Evolutionary conservation across 352 stramenopile species (phyloP).

Genomic region (Phytophthora chlamydospora): DNA sequence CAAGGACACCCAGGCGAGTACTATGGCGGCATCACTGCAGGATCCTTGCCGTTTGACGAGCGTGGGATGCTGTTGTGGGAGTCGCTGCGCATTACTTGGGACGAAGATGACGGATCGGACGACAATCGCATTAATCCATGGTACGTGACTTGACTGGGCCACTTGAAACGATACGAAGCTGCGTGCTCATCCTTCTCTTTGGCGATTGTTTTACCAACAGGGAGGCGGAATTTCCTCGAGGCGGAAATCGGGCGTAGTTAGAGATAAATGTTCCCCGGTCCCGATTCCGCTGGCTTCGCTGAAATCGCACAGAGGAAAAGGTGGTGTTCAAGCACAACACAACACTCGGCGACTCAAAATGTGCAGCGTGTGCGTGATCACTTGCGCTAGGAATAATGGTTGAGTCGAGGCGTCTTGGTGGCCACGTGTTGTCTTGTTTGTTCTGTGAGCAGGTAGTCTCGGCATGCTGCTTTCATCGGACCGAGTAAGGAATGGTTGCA

Average conservation of each 20-base stretch:
- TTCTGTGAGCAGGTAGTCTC: no score
- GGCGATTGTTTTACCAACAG: constrained; percentile 34
- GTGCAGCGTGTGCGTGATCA: no score
- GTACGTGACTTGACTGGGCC: constrained; percentile 43
- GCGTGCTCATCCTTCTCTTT: constrained; percentile 20
- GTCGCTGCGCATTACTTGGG: constrained; percentile 79
- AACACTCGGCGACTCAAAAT: no score
- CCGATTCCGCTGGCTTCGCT: constrained; percentile 1
- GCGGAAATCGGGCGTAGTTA: constrained; percentile 34
- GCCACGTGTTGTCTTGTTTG: no score
- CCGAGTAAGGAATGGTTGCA: no score
- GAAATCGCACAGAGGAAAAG: constrained; percentile 3
- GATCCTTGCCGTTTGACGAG: constrained; percentile 61
- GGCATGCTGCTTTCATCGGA: no score
- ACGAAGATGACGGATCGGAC: constrained; percentile 84
- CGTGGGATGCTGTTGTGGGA: constrained; percentile 84
- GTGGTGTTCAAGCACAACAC: neutral
- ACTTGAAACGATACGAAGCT: constrained; percentile 4
- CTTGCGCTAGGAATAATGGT: no score
- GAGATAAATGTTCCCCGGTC: constrained; percentile 26
- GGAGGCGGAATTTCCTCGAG: constrained; percentile 53
- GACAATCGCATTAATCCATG: constrained; percentile 87
- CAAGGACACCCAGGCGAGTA: constrained; percentile 76
- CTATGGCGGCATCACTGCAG: constrained; percentile 68
- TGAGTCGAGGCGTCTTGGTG: no score